phyloP scores from a whole-genome alignment of 768 basidiomycete species.

The Termitomyces sp. region DNA sequence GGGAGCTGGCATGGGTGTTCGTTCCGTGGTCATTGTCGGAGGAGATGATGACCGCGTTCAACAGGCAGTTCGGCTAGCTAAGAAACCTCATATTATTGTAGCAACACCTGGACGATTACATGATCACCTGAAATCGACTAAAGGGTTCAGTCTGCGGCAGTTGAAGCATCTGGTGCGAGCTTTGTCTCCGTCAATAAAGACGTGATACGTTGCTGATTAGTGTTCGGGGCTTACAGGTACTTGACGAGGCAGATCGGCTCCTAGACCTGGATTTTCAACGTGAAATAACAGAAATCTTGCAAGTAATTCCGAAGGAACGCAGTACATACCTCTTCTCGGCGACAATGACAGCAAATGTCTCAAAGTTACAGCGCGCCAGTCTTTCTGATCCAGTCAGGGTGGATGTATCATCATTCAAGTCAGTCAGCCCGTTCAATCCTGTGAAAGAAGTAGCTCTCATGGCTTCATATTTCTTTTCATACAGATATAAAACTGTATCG shows the following conservation, averaged over 20 bases:
- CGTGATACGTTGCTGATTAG: not conserved
- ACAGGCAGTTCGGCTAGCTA: conserved; percentile 87
- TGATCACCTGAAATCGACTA: conserved; percentile 93
- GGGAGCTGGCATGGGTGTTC: conserved; percentile 89
- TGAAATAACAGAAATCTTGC: conserved; percentile 91
- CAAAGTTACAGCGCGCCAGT: conserved; percentile 90
- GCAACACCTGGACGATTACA: conserved; percentile 90
- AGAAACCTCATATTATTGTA: conserved; percentile 89
- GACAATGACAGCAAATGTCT: conserved; percentile 97
- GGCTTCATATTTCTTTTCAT: conserved; percentile 3
- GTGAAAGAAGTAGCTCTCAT: not conserved
- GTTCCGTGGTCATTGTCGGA: conserved; percentile 85
- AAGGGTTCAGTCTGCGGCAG: conserved; percentile 84
- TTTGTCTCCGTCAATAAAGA: not conserved
- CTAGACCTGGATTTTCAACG: conserved; percentile 94
- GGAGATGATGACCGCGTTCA: conserved; percentile 89
- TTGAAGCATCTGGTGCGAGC: conserved; percentile 80
- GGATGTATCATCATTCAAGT: conserved; percentile 86
- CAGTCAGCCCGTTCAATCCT: conserved; percentile 25
- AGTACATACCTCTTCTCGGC: conserved; percentile 95
- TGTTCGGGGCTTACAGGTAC: conserved; percentile 52
- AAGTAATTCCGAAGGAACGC: conserved; percentile 87
- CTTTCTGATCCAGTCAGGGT: conserved; percentile 87
- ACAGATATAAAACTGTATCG: conserved; percentile 91
- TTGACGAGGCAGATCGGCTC: conserved; percentile 93